These are phyloP conservation scores for Papiliotrema terrestris DNA, from an alignment of 1,284 basidiomycete species.

Conservation along the genomic window DNA sequence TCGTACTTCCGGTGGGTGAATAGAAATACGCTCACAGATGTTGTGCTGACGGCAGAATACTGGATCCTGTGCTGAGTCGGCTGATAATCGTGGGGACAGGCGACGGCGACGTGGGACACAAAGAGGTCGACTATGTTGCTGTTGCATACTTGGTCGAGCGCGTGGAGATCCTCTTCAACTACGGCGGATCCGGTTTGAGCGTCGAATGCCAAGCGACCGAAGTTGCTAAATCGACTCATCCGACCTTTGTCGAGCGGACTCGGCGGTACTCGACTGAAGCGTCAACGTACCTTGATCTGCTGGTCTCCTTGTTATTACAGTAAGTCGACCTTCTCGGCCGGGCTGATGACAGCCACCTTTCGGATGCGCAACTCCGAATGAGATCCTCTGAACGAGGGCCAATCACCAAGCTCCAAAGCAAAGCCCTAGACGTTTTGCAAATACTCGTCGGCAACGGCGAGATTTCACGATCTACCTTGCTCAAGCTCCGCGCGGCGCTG, in stretches of 20 bases:
- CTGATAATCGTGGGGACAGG: constrained; percentile 59
- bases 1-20: constrained; percentile 73
- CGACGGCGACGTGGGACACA: constrained; percentile 2
- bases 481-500: constrained; percentile 65
- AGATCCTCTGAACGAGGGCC: constrained; percentile 2
- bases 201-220: constrained; percentile 28
- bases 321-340: constrained; percentile 38
- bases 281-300: constrained; percentile 63
- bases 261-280: no score
- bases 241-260: constrained; percentile 49
- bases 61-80: constrained; percentile 81
- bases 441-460: constrained; percentile 75
- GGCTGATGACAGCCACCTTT: neutral
- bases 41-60: constrained; percentile 55
- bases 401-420: constrained; percentile 60
- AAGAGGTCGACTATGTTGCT: constrained; percentile 62
- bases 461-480: constrained; percentile 59
- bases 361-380: neutral
- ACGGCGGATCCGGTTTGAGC: constrained; percentile 71
- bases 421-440: constrained; percentile 76
- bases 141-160: constrained; percentile 52
- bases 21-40: no score
- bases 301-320: constrained; percentile 67
- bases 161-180: constrained; percentile 72
- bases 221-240: constrained; percentile 18